Evolutionary conservation across 75 land plant species (phyloP).

Genomic region (Sequoia sempervirens): DNA sequence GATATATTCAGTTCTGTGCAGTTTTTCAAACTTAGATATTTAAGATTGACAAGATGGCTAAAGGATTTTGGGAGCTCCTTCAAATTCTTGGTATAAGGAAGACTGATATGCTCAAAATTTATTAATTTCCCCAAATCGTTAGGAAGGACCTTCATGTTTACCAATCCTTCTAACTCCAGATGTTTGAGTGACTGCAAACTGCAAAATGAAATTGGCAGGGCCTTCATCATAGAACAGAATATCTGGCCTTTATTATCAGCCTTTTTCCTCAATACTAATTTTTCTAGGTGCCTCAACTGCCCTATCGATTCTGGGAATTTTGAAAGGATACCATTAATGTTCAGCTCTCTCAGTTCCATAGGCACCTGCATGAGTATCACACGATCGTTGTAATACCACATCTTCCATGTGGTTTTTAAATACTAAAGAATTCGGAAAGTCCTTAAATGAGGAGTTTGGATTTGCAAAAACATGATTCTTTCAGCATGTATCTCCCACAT

Average conservation of each 20-base stretch:
- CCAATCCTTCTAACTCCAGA: background rate
- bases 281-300: background rate
- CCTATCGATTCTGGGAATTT: slow-evolving; percentile 5
- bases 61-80: background rate
- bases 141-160: background rate
- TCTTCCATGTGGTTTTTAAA: too few species aligned
- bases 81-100: background rate
- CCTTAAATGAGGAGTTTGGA: too few species aligned
- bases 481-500: too few species aligned
- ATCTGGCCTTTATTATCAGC: background rate
- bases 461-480: too few species aligned
- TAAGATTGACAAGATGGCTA: background rate
- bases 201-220: background rate
- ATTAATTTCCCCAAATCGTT: background rate
- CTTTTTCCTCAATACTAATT: background rate
- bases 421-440: too few species aligned
- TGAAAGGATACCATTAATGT: background rate
- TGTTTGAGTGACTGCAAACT: background rate
- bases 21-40: background rate
- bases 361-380: background rate
- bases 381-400: too few species aligned
- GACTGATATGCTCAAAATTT: background rate
- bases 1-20: background rate
- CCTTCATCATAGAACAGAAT: background rate
- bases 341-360: background rate